Conservation (phyloP, 1,139 yeast species). For the Scheffersomyces segobiensis region DNA sequence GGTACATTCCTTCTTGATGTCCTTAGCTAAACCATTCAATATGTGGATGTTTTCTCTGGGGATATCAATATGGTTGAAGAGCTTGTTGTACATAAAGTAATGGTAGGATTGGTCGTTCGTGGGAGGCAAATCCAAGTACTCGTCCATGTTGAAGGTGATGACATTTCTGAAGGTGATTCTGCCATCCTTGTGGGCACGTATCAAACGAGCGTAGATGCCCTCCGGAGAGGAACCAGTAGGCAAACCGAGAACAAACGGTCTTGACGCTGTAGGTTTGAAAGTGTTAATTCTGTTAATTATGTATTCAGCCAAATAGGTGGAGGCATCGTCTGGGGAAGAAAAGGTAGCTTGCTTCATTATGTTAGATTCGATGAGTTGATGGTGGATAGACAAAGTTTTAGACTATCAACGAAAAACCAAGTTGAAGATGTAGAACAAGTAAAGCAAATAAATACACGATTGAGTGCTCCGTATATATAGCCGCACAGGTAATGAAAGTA, state of each 20-base stretch:
- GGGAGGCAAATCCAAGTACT: constrained; percentile 54
- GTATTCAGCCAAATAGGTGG: constrained; percentile 50
- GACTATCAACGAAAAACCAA: too few relatives aligned
- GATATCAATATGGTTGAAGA: constrained; percentile 61
- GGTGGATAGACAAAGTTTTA: not conserved
- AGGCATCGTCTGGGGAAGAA: constrained; percentile 44
- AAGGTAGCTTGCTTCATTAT: constrained; percentile 43
- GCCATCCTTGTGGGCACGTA: constrained; percentile 47
- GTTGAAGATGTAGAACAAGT: not conserved
- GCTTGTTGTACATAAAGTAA: constrained; percentile 59
- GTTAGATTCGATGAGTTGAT: not conserved
- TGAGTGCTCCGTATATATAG: not conserved
- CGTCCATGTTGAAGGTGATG: constrained; percentile 66
- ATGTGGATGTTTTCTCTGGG: constrained; percentile 56
- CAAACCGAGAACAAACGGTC: constrained; percentile 60
- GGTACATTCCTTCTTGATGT: constrained; percentile 49
- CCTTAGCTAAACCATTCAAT: constrained; percentile 52
- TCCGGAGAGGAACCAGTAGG: constrained; percentile 72
- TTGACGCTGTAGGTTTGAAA: constrained; percentile 47
- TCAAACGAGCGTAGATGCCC: constrained; percentile 51
- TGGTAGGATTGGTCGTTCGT: constrained; percentile 56
- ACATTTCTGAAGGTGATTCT: constrained; percentile 53
- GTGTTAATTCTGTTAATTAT: constrained; percentile 46
- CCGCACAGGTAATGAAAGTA: not conserved
- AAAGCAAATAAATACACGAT: not conserved